Evolutionary conservation across 1,284 basidiomycete species (phyloP).

Genomic region (Puccinia polysora): DNA sequence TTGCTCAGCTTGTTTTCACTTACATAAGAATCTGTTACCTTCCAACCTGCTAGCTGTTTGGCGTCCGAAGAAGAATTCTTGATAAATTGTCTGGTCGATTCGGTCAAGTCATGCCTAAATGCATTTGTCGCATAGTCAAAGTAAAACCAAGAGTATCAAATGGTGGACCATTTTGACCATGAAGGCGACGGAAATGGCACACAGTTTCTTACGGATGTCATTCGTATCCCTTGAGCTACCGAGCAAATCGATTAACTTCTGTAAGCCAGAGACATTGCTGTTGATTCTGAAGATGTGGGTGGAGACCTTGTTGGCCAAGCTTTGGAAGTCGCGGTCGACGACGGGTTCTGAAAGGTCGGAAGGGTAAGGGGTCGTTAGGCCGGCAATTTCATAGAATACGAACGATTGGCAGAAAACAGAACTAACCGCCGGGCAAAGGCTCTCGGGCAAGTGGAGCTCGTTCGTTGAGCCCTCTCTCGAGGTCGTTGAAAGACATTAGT

Average conservation of each 20-base stretch:
- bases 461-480: constrained; percentile 42
- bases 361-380: neutral
- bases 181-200: constrained; percentile 52
- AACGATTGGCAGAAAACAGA: too few species aligned
- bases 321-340: constrained; percentile 59
- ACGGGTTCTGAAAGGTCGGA: constrained; percentile 3
- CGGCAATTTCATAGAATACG: neutral
- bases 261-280: constrained; percentile 88
- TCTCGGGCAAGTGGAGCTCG: constrained; percentile 32
- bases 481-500: constrained; percentile 42
- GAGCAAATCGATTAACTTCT: constrained; percentile 84
- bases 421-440: constrained; percentile 18
- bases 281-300: constrained; percentile 99
- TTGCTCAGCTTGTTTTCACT: constrained; percentile 4
- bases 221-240: constrained; percentile 73
- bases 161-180: neutral
- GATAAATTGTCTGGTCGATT: constrained; percentile 86
- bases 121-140: neutral
- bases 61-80: constrained; percentile 88
- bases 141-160: constrained; percentile 11
- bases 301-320: constrained; percentile 76
- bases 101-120: constrained; percentile 72
- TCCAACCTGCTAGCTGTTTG: constrained; percentile 57
- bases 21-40: constrained; percentile 28
- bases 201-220: constrained; percentile 71